These are phyloP conservation scores for Isoetes engelmannii DNA, from an alignment of 83 land plant genomes.

Conservation along the genomic window DNA sequence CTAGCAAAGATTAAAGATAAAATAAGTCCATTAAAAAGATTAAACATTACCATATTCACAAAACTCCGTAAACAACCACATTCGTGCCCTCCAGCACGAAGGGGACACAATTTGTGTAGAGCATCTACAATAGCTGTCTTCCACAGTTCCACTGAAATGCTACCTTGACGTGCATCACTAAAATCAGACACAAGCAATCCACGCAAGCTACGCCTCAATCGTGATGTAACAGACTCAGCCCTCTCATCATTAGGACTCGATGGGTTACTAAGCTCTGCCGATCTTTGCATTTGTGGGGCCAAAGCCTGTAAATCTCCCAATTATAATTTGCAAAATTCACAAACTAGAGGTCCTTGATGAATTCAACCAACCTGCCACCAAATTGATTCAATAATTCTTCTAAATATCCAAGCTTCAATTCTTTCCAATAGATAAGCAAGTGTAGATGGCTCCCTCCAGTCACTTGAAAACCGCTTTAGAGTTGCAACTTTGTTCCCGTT, in stretches of 20 bases:
- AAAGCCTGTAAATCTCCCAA: slow-evolving; percentile 47
- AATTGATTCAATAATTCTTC: slow-evolving; percentile 70
- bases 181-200: slow-evolving; percentile 30
- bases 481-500: slow-evolving; percentile 26
- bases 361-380: slow-evolving; percentile 85
- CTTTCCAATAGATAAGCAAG: slow-evolving; percentile 54
- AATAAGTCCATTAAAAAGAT: no score
- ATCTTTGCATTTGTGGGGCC: slow-evolving; percentile 73
- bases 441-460: slow-evolving; percentile 57
- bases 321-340: background rate
- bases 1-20: no score
- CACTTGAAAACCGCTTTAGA: slow-evolving; percentile 30
- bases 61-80: slow-evolving; percentile 84
- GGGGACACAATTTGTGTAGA: slow-evolving; percentile 70
- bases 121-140: slow-evolving; percentile 75
- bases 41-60: slow-evolving; percentile 59
- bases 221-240: slow-evolving; percentile 12
- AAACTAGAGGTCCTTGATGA: background rate
- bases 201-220: background rate
- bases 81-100: slow-evolving; percentile 78
- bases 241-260: slow-evolving; percentile 25
- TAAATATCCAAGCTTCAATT: slow-evolving; percentile 79
- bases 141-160: slow-evolving; percentile 74
- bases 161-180: slow-evolving; percentile 69
- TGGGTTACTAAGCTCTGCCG: slow-evolving; percentile 8